Conservation (phyloP, 2,329 filamentous ascomycete species). For the Fusarium pseudoanthophilum region DNA sequence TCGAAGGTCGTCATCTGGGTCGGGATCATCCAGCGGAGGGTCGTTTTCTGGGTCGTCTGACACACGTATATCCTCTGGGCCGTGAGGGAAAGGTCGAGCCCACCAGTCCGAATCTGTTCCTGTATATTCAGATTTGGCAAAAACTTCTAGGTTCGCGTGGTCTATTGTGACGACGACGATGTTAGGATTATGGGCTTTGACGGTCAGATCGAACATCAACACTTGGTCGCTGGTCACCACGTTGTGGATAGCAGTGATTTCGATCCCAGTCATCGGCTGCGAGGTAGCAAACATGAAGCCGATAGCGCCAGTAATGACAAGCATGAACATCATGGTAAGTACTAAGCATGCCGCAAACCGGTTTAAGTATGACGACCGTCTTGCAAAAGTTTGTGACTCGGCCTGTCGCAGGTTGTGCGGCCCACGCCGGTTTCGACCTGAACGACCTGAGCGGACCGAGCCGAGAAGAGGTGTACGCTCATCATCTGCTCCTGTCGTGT, state of each 20-base stretch:
- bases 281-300: slow-evolving; percentile 93
- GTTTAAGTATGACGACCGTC: slow-evolving; percentile 71
- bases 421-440: slow-evolving; percentile 67
- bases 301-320: slow-evolving; percentile 85
- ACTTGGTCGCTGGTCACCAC: slow-evolving; percentile 95
- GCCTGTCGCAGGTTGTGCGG: slow-evolving; percentile 72
- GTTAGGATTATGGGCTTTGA: slow-evolving; percentile 92
- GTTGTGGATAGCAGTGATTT: slow-evolving; percentile 83
- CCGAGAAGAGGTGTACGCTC: slow-evolving; percentile 85
- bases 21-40: slow-evolving; percentile 65
- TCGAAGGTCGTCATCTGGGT: slow-evolving; percentile 67
- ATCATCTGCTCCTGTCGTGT: slow-evolving; percentile 81
- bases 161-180: slow-evolving; percentile 87
- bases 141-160: slow-evolving; percentile 89
- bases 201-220: slow-evolving; percentile 90
- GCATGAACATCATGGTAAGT: slow-evolving; percentile 80
- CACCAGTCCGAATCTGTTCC: slow-evolving; percentile 74
- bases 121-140: slow-evolving; percentile 92
- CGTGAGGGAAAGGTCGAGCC: slow-evolving; percentile 51
- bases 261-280: slow-evolving; percentile 82
- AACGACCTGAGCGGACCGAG: slow-evolving; percentile 66
- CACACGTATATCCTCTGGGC: slow-evolving; percentile 42
- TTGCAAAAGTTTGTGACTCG: slow-evolving; percentile 76
- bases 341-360: slow-evolving; percentile 89
- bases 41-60: slow-evolving; percentile 51